Base-by-base conservation (phyloP, 345 rosid species). In the Hypericum perforatum region DNA sequence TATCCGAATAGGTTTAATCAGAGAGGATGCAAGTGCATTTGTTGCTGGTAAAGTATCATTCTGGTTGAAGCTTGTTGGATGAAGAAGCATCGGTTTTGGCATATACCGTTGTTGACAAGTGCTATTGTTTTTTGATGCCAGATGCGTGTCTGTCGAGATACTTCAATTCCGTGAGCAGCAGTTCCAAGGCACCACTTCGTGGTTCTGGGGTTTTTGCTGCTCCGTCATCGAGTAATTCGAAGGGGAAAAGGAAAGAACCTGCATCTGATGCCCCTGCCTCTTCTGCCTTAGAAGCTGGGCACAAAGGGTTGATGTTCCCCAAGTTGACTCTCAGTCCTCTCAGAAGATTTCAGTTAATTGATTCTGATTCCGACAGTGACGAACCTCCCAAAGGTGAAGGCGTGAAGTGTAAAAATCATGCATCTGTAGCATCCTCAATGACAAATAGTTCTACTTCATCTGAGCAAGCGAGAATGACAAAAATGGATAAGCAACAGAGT, bases 291-390 rank as follows among this genome's bases (percentile, higher is more conserved):
- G 76, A 64, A 59, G 61, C 63, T 45, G 70, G 65, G 52, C 61
- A 59, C 51, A 56, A 54, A 22, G 73, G 72, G 37, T 52, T 71
- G 12, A 11, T 69, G 49, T 78, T 82, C 56, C 84, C 78, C 11
- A 76, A 76, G 15, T 54, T 78, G 70, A 66, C 82, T 48, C 39
- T 61, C 46, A 87, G 96, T 65, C 96, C 98, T 63, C 86, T 85
- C 48, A 72, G 98, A 59, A 91, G 62, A 70, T 91, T 91, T 63
- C 90, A 75, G 70, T 70, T 88, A 45, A 65, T 87, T 48, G 95
- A 88, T 67, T 81, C 96, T 9, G 95, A 87, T 71, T 83, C 84
- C 38, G 73, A 69, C 38, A 44, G 70, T 9, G 90, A 86, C 50
- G 79, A 76, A 56, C 77, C 78, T 62, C 59, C 76, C 41, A 58